Conservation (phyloP, 2,329 filamentous ascomycete species). For the Ceratocystis variospora region DNA sequence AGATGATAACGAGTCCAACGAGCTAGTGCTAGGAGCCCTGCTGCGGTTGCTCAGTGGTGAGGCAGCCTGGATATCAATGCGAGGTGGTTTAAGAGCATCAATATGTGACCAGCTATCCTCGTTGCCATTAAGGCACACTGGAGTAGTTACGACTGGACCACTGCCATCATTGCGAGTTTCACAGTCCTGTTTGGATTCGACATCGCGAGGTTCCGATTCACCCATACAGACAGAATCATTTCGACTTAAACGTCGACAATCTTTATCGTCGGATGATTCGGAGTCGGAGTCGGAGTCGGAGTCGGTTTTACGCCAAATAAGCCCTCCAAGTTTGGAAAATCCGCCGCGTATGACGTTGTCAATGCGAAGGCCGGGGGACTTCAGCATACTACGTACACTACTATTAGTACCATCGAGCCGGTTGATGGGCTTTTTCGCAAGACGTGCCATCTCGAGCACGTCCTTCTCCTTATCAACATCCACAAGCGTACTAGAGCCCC, state of each 20-base stretch:
- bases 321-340: constrained; percentile 42
- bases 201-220: not conserved
- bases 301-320: constrained; percentile 42
- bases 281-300: constrained; percentile 18
- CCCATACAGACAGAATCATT: not conserved
- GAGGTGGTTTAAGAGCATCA: constrained; percentile 36
- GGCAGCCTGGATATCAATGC: constrained; percentile 34
- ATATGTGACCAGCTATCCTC: constrained; percentile 34
- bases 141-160: not conserved
- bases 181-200: not conserved
- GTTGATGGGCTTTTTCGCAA: not conserved
- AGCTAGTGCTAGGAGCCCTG: constrained; percentile 9
- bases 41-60: constrained; percentile 24
- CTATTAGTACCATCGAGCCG: constrained; percentile 37
- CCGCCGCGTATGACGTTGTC: constrained; percentile 54
- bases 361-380: constrained; percentile 48
- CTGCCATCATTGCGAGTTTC: not conserved
- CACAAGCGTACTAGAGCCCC: not conserved
- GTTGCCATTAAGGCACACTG: constrained; percentile 23
- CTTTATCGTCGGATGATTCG: constrained; percentile 19
- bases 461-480: constrained; percentile 1
- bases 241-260: constrained; percentile 16
- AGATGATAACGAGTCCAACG: constrained; percentile 25
- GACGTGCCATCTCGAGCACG: not conserved
- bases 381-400: constrained; percentile 44